Evolutionary conservation across 257 asterid species (phyloP), one percentile per base, ranked within the genome.

Genomic region (Capsicum baccatum): DNA sequence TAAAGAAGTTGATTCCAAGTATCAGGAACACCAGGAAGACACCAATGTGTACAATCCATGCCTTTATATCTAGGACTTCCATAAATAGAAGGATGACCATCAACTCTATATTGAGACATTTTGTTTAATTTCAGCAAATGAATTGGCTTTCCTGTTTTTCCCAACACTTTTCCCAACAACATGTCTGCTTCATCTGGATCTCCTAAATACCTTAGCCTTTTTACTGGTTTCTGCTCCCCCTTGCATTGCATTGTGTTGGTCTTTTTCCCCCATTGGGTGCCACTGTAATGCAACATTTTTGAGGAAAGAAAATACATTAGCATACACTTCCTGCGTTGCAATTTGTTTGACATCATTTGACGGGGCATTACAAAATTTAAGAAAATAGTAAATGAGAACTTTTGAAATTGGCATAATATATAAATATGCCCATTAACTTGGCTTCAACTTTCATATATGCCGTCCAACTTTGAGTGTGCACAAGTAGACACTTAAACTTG

Each of bases 11-110:
- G 88, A 70, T 91, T 91, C 93, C 94, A 91, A 0, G 67, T 48
- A 86, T 90, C 94, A n/a, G 93, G 92, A 11, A 90, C 83, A 42
- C 93, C 93, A 0, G 93, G 91, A 19, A 89, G 86, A 42, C 93
- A 90, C 93, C 93, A 90, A 48, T 91, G 92, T 1, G 89, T 86
- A 56, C 91, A 91, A 69, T 89, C 93, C 83, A 82, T 83, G 10
- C 87, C 93, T 8, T 37, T 83, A n/a, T 87, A 87, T 10, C 64
- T 26, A 8, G 70, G 83, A 26, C 79, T 88, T 16, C 91, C 91
- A 79, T 88, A 91, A 14, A 89, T 80, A 3, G 91, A 86, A 67
- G 94, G 94, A 62, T 90, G 93, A 1, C 91, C 93, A 54, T 91
- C 94, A 3, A 79, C 89, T 67, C 94, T 88, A 47, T 60, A 69